phyloP scores from a whole-genome alignment of 495 filamentous ascomycete genomes.

The Xylaria venustula region DNA sequence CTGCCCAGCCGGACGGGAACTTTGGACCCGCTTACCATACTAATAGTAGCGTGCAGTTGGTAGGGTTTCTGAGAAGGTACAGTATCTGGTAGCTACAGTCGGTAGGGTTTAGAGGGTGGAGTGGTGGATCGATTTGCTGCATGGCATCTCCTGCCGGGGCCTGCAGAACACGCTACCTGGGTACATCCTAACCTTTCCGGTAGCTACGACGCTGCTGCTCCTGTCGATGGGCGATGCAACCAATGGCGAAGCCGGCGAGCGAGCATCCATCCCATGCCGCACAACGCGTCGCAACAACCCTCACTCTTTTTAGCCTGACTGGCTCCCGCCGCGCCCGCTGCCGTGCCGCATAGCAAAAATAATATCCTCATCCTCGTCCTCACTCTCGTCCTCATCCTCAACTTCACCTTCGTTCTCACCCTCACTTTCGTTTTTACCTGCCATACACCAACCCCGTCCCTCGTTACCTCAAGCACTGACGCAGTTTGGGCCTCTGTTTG shows the following conservation, averaged over 20 bases:
- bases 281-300: constrained; percentile 19
- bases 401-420: constrained; percentile 19
- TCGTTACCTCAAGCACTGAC: not conserved
- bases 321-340: not conserved
- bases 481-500: not conserved
- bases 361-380: not conserved
- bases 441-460: constrained; percentile 2
- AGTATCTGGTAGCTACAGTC: no score
- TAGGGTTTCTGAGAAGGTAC: no score
- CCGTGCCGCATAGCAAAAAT: constrained; percentile 26
- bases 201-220: no score
- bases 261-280: not conserved
- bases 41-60: constrained; percentile 2
- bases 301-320: constrained; percentile 18
- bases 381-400: constrained; percentile 13
- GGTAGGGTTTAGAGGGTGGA: not conserved
- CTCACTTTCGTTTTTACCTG: constrained; percentile 19
- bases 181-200: not conserved
- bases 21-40: constrained; percentile 5
- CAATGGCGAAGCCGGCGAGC: constrained; percentile 5
- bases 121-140: not conserved
- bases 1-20: constrained; percentile 11
- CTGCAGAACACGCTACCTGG: not conserved
- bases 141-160: not conserved
- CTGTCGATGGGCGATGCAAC: constrained; percentile 3